phyloP scores from a whole-genome alignment of 768 basidiomycete genomes.

The Xerocomellus chrysenteron region DNA sequence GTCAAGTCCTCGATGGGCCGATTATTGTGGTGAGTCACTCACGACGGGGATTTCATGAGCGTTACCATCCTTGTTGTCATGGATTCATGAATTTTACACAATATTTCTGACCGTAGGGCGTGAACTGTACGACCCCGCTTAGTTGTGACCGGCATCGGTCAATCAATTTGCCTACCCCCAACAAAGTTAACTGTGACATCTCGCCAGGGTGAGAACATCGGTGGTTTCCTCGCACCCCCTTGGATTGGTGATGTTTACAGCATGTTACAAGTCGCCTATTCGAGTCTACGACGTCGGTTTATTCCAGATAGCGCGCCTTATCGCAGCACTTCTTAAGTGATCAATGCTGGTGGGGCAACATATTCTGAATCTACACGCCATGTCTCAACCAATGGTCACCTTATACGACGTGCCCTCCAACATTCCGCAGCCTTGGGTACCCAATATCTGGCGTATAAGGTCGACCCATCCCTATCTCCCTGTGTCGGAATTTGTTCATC shows the following conservation, averaged over 20 bases:
- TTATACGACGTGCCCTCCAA: conserved; percentile 67
- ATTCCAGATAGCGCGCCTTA: neutral
- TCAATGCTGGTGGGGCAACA: neutral
- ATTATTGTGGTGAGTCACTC: neutral
- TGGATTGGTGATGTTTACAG: conserved; percentile 10
- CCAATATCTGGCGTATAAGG: conserved; percentile 74
- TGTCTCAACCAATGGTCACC: conserved; percentile 53
- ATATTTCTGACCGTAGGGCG: neutral
- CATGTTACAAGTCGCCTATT: neutral
- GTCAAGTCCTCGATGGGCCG: neutral
- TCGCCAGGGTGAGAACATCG: conserved; percentile 12
- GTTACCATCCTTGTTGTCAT: conserved; percentile 9
- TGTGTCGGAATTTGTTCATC: neutral
- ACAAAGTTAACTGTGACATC: neutral
- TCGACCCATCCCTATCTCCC: conserved; percentile 22
- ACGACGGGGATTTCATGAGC: conserved; percentile 5
- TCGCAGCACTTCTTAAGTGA: conserved; percentile 11
- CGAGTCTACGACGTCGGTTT: neutral
- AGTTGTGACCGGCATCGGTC: conserved; percentile 7
- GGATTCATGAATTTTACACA: neutral
- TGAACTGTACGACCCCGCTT: neutral
- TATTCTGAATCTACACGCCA: conserved; percentile 10
- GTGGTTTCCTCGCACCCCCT: conserved; percentile 11
- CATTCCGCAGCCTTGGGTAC: conserved; percentile 69
- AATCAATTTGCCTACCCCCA: neutral